These are phyloP conservation scores for Lipomyces spencermartinsiae DNA, from an alignment of 805 yeast genomes.

Conservation along the genomic window DNA sequence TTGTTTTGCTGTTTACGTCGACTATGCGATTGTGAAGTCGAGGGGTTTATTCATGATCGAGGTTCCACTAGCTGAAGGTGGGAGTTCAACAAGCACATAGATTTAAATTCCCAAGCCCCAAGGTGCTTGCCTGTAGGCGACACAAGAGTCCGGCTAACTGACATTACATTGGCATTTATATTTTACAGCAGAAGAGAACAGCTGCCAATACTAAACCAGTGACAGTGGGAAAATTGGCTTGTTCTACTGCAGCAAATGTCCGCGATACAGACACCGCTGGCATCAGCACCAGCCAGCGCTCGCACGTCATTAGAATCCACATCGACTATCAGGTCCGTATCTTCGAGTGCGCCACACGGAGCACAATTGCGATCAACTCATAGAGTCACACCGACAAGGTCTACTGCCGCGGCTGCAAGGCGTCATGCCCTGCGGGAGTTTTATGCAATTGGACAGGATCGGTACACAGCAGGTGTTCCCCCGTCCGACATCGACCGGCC, in stretches of 20 bases:
- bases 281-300: background rate
- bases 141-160: background rate
- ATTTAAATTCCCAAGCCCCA: background rate
- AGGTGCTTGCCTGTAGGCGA: background rate
- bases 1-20: background rate
- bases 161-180: background rate
- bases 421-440: slow-evolving; percentile 41
- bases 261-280: background rate
- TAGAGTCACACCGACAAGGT: background rate
- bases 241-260: background rate
- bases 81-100: background rate
- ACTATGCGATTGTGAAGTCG: background rate
- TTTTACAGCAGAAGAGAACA: background rate
- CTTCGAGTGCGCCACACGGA: background rate
- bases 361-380: background rate
- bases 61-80: background rate
- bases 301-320: background rate
- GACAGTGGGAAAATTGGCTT: background rate
- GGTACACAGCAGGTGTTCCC: slow-evolving; percentile 30
- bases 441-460: slow-evolving; percentile 36
- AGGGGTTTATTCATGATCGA: background rate
- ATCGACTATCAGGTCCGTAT: background rate
- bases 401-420: slow-evolving; percentile 35
- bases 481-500: slow-evolving; percentile 37
- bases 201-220: background rate